phyloP scores from a whole-genome alignment of 2,329 filamentous ascomycete genomes.

The Sclerotinia subarctica region DNA sequence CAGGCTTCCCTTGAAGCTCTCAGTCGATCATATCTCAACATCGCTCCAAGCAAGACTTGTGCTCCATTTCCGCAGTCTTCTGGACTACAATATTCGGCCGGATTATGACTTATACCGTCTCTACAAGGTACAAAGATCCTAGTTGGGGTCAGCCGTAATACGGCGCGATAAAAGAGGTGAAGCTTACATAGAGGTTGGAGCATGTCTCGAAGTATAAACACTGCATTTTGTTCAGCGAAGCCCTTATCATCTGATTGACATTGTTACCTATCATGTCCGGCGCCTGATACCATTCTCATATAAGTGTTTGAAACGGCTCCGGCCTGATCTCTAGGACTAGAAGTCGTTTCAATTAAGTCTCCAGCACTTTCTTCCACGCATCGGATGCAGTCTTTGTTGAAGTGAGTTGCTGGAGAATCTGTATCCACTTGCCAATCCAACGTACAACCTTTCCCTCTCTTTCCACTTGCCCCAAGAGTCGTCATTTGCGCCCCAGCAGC shows the following conservation, averaged over 20 bases:
- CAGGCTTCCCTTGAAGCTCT: slow-evolving; percentile 29
- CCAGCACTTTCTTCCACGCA: slow-evolving; percentile 60
- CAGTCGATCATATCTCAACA: slow-evolving; percentile 42
- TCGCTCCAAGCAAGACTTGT: slow-evolving; percentile 46
- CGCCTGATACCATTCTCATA: slow-evolving; percentile 57
- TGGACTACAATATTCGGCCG: slow-evolving; percentile 57
- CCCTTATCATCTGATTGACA: slow-evolving; percentile 38
- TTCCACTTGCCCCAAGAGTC: slow-evolving; percentile 44
- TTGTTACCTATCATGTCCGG: slow-evolving; percentile 56
- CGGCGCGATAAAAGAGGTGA: background rate
- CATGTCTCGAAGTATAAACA: slow-evolving; percentile 56
- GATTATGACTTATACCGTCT: slow-evolving; percentile 62
- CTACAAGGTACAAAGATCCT: slow-evolving; percentile 61
- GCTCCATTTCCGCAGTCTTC: slow-evolving; percentile 58
- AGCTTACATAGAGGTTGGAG: slow-evolving; percentile 57
- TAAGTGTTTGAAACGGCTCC: slow-evolving; percentile 48
- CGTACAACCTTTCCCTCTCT: slow-evolving; percentile 48
- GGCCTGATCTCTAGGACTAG: slow-evolving; percentile 48
- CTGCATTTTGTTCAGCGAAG: slow-evolving; percentile 40
- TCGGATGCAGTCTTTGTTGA: slow-evolving; percentile 64
- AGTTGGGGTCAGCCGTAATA: slow-evolving; percentile 10
- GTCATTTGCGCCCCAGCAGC: slow-evolving; percentile 55
- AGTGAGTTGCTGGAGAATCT: slow-evolving; percentile 58
- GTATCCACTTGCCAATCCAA: slow-evolving; percentile 61
- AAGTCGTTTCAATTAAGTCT: slow-evolving; percentile 52